Percentiles rank a stretch among this genome's conserved stretches.
These are phyloP conservation scores for Didymella pomorum DNA, from an alignment of 2,329 filamentous ascomycete species.

Conservation along the genomic window DNA sequence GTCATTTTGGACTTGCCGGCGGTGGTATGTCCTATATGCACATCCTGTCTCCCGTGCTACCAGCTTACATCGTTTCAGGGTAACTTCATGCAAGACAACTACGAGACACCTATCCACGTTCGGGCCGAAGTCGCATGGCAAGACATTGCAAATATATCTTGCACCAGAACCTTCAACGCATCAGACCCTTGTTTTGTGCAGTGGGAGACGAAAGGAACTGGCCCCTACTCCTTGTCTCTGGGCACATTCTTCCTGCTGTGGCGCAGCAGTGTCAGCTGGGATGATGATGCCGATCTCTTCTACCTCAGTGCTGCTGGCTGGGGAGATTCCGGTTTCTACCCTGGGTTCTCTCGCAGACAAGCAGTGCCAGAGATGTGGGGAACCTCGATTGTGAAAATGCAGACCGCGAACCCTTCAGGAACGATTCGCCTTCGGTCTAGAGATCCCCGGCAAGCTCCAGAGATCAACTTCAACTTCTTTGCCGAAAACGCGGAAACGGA, in stretches of 20 bases:
- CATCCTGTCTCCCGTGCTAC: background rate
- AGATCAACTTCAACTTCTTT: slow-evolving; percentile 54
- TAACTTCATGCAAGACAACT: background rate
- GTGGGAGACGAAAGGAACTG: background rate
- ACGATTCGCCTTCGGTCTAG: slow-evolving; percentile 65
- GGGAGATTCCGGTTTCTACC: background rate
- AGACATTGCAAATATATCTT: background rate
- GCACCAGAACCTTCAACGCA: background rate
- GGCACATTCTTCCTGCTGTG: background rate
- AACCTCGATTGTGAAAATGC: slow-evolving; percentile 61
- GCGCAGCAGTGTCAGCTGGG: background rate
- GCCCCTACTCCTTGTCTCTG: background rate
- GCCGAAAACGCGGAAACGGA: slow-evolving; percentile 11
- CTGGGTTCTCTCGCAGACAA: background rate
- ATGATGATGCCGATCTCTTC: background rate
- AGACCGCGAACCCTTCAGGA: slow-evolving; percentile 66
- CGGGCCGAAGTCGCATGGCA: background rate
- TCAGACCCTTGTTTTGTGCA: background rate
- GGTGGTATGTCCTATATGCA: background rate
- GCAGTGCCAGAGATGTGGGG: slow-evolving; percentile 35
- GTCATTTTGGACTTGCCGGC: slow-evolving; percentile 51
- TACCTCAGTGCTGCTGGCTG: background rate
- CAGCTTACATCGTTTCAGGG: background rate
- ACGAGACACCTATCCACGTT: background rate
- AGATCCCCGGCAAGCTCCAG: slow-evolving; percentile 67